phyloP scores from a whole-genome alignment of 2,329 filamentous ascomycete genomes.

The Fusarium veterinarium region DNA sequence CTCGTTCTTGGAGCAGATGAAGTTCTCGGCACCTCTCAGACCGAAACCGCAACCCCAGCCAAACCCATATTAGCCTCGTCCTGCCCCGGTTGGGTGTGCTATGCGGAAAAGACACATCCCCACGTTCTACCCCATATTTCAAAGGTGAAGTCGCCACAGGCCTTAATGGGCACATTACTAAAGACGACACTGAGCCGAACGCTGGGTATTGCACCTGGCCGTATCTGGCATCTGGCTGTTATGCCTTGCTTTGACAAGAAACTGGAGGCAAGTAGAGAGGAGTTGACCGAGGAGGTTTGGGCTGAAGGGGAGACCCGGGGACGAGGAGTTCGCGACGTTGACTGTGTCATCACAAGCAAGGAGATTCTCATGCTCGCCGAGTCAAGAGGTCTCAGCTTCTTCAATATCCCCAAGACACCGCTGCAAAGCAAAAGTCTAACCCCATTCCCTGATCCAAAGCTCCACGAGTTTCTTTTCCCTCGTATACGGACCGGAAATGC shows the following conservation, averaged over 20 bases:
- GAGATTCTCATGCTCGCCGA: slow-evolving; percentile 92
- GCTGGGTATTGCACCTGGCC: slow-evolving; percentile 77
- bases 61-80: slow-evolving; percentile 84
- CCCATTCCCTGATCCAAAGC: slow-evolving; percentile 77
- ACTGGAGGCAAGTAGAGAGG: slow-evolving; percentile 91
- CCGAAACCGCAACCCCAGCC: slow-evolving; percentile 34
- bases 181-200: slow-evolving; percentile 84
- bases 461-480: slow-evolving; percentile 82
- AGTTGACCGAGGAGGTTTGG: slow-evolving; percentile 88
- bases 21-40: slow-evolving; percentile 58
- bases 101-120: slow-evolving; percentile 97
- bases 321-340: slow-evolving; percentile 82
- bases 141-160: slow-evolving; percentile 92
- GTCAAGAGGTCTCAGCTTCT: slow-evolving; percentile 81
- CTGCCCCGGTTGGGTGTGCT: slow-evolving; percentile 98
- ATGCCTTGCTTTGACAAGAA: slow-evolving; percentile 99
- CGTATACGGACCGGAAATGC: slow-evolving; percentile 56
- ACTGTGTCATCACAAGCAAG: slow-evolving; percentile 97
- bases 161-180: slow-evolving; percentile 86
- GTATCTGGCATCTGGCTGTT: slow-evolving; percentile 93
- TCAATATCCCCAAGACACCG: slow-evolving; percentile 71
- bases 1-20: slow-evolving; percentile 84
- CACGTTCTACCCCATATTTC: slow-evolving; percentile 93
- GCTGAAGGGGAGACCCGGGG: slow-evolving; percentile 59
- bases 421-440: slow-evolving; percentile 56